A percentile compares a stretch with the other conserved stretches of the same genome.
Conservation (phyloP, 2,329 filamentous ascomycete genomes). For the Penicillium corylophilum region DNA sequence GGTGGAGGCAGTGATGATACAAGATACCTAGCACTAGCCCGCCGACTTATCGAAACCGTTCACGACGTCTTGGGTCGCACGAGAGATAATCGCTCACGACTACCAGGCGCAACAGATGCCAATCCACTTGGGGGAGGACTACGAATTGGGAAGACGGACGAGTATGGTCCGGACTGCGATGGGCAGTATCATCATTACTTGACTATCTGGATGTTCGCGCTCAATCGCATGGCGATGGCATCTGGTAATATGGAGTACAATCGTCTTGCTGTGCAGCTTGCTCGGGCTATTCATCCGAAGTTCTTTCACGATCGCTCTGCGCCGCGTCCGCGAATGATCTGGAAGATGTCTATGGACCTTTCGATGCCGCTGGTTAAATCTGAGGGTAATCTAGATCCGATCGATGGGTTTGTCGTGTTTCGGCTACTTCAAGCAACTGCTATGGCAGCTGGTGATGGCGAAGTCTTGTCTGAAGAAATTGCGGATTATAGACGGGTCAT, state of each 20-base stretch:
- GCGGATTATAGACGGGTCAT: conserved; percentile 53
- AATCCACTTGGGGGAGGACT: conserved; percentile 56
- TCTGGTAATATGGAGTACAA: conserved; percentile 51
- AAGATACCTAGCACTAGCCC: conserved; percentile 52
- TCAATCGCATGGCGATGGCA: conserved; percentile 55
- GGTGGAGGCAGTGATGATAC: conserved; percentile 20
- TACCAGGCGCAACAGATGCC: conserved; percentile 53
- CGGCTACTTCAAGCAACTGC: conserved; percentile 49
- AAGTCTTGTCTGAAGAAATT: conserved; percentile 51
- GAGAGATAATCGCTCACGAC: conserved; percentile 47
- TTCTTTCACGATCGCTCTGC: conserved; percentile 48
- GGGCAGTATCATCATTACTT: conserved; percentile 64
- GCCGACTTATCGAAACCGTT: conserved; percentile 51
- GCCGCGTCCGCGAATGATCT: conserved; percentile 48
- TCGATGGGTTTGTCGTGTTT: conserved; percentile 55
- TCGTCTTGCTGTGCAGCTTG: conserved; percentile 52
- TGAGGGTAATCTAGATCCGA: conserved; percentile 58
- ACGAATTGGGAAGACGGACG: conserved; percentile 57
- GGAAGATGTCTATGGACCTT: conserved; percentile 57
- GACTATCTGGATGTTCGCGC: conserved; percentile 63
- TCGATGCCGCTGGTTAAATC: conserved; percentile 47
- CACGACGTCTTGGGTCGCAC: conserved; percentile 55
- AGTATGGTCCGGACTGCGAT: conserved; percentile 52
- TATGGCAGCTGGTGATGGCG: conserved; percentile 27
- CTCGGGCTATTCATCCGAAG: conserved; percentile 52